These are phyloP conservation scores for Aureobasidium namibiae DNA, from an alignment of 2,329 filamentous ascomycete species.

Conservation along the genomic window DNA sequence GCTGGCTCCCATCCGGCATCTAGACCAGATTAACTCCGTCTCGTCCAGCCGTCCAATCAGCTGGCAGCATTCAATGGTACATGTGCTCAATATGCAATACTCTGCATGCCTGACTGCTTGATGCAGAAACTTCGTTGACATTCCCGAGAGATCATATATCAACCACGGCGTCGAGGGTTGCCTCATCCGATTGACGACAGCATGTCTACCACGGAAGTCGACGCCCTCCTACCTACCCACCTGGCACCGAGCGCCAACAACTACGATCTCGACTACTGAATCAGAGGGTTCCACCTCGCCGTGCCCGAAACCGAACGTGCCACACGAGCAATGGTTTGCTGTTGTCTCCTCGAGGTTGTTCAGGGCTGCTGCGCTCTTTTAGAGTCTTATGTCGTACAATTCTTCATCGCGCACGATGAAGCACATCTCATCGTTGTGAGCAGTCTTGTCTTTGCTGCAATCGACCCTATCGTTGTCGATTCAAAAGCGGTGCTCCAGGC, in stretches of 20 bases:
- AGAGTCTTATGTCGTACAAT: neutral
- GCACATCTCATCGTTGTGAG: neutral
- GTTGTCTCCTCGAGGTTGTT: neutral
- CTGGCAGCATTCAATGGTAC: no score
- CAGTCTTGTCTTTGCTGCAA: neutral
- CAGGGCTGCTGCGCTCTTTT: neutral
- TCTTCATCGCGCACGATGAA: neutral
- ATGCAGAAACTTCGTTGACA: no score
- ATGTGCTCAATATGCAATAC: no score
- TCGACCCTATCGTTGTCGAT: neutral
- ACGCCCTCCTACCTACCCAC: neutral
- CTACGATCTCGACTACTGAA: neutral
- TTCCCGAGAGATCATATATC: no score
- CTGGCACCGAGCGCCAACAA: neutral
- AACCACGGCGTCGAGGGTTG: no score
- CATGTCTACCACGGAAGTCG: no score
- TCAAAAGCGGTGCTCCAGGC: neutral
- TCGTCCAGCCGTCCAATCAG: no score
- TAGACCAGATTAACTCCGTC: no score
- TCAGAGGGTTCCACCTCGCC: neutral
- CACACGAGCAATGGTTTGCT: neutral
- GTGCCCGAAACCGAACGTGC: neutral
- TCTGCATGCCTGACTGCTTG: no score
- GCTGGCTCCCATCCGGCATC: no score
- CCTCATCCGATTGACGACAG: no score